Evolutionary conservation across 1,284 basidiomycete genomes (phyloP).

Genomic region (Sanghuangporus weigelae): DNA sequence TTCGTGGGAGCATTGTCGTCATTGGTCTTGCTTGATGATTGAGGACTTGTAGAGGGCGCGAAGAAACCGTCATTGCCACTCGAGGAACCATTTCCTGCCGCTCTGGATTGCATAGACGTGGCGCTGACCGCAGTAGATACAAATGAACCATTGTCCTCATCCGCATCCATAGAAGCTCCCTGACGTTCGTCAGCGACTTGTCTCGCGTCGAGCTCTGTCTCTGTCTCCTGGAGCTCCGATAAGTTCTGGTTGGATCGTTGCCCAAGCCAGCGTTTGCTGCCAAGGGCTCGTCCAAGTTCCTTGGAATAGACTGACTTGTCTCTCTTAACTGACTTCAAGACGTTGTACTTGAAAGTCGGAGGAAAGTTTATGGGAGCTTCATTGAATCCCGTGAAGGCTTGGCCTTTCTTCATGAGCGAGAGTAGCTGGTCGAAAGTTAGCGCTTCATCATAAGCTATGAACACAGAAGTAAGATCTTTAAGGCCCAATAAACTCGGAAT

Average conservation of each 20-base stretch:
- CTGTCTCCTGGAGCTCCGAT: constrained; percentile 13
- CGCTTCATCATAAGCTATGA: constrained; percentile 61
- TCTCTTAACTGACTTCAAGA: constrained; percentile 49
- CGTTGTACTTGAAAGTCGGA: constrained; percentile 84
- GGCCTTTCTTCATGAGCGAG: constrained; percentile 57
- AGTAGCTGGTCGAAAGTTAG: constrained; percentile 78
- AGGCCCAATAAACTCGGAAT: not conserved
- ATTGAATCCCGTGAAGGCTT: constrained; percentile 62
- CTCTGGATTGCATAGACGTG: constrained; percentile 2
- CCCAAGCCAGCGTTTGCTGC: constrained; percentile 50
- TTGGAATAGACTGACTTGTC: constrained; percentile 38
- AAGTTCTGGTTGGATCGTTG: constrained; percentile 18
- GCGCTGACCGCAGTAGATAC: constrained; percentile 9
- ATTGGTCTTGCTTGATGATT: constrained; percentile 18
- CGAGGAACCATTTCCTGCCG: not conserved
- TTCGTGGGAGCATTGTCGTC: not conserved
- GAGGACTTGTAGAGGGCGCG: constrained; percentile 22
- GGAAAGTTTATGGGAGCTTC: constrained; percentile 72
- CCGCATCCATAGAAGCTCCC: constrained; percentile 9
- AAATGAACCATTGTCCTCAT: constrained; percentile 12
- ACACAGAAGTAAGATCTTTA: not conserved
- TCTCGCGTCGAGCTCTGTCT: not conserved
- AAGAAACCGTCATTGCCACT: constrained; percentile 10
- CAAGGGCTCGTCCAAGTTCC: constrained; percentile 44
- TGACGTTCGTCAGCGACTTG: not conserved